Percentiles rank a stretch among this genome's conserved stretches.
Conservation (phyloP, 176 grass and related monocot species). For the Carex scoparia region DNA sequence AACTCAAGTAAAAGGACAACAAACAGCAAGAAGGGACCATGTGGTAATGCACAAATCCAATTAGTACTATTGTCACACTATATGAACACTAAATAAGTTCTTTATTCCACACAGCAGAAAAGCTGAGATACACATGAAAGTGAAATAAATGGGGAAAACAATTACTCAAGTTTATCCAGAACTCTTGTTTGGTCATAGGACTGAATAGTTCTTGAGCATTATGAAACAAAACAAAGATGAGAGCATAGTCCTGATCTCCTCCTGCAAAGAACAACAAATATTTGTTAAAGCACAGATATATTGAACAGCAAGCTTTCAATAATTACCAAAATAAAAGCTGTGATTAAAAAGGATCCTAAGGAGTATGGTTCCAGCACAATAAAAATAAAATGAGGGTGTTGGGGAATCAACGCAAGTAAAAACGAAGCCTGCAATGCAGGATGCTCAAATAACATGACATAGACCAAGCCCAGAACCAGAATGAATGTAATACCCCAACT, state of each 20-base stretch:
- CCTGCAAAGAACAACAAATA: background rate
- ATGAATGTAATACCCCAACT: background rate
- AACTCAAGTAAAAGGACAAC: background rate
- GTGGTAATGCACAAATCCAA: slow-evolving; percentile 10
- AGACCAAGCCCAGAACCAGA: background rate
- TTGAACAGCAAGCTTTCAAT: background rate
- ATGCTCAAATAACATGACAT: background rate
- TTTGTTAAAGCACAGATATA: slow-evolving; percentile 17
- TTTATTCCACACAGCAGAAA: slow-evolving; percentile 15
- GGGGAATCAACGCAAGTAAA: background rate
- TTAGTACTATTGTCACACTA: slow-evolving; percentile 1
- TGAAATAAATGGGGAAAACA: slow-evolving; percentile 20
- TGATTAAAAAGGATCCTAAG: background rate
- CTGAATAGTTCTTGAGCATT: background rate
- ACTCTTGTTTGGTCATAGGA: slow-evolving; percentile 13
- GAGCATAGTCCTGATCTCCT: background rate
- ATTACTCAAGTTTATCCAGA: slow-evolving; percentile 15
- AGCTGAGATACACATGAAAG: slow-evolving; percentile 11
- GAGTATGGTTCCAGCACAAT: background rate
- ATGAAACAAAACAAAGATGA: slow-evolving; percentile 5
- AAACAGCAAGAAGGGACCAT: slow-evolving; percentile 11
- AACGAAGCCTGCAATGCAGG: too few relatives aligned
- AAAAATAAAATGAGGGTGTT: background rate
- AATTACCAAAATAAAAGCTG: background rate
- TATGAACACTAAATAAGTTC: slow-evolving; percentile 19